Evolutionary conservation across 768 basidiomycete genomes (phyloP), one percentile per base, ranked within the genome.

Genomic region (Auriculariales sp.): DNA sequence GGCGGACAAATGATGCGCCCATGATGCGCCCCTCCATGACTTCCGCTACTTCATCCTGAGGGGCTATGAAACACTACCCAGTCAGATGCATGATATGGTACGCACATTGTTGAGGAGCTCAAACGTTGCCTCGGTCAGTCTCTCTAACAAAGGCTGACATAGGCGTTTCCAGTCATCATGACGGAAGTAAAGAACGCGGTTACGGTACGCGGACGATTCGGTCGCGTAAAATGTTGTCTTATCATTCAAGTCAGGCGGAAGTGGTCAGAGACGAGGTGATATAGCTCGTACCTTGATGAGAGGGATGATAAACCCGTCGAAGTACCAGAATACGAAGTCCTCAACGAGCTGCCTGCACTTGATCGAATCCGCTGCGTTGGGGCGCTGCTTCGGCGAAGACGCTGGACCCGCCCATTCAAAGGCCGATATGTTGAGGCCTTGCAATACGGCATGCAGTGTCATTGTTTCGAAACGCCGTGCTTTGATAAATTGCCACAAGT

Each of bases 221-320:
- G 95, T 98, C 36, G 91, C 72, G 63, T 97, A 97, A 65, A 95
- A 99, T 0, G 82, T 81, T 2, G 89, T 89, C 93, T 97, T 49
- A 22, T 24, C 7, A 28, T 36, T 31, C 45, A 48, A 42, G n/a
- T 49, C 25, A 46, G 32, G 35, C 24, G 39, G n/a, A 9, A 12
- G 33, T n/a, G 24, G 29, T 14, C 4, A 15, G 25, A 32, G 32
- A 25, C 39, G 30, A 35, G 17, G 27, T 28, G 46, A 28, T 39
- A 2, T 24, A 17, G 49, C 17, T 59, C 73, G 39, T 53, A 88
- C 94, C 69, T 77, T 83, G 29, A 98, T 62, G 3, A 98, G 66
- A 0, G 84, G 77, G 3, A 85, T 62, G 5, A 98, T 63, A 61
- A 93, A 91, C 0, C 78, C 81, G 58, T 92, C 85, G 51, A 95